Percentiles rank a stretch among this genome's conserved stretches.
Conservation (phyloP, 495 filamentous ascomycete genomes). For the Astrothelium subdiscretum region DNA sequence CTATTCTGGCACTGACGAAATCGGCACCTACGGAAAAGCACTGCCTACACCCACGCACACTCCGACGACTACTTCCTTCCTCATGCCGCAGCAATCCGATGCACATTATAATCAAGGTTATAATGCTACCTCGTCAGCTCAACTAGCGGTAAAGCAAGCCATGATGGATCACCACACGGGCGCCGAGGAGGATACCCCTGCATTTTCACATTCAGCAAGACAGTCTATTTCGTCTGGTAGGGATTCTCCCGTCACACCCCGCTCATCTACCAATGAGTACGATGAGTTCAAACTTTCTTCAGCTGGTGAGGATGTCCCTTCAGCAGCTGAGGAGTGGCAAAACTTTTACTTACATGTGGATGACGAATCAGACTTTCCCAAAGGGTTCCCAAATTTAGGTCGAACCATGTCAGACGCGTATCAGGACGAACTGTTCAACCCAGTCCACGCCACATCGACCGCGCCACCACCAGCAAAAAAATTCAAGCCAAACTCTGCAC, state of each 20-base stretch:
- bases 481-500: constrained; percentile 25
- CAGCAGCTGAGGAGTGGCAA: constrained; percentile 33
- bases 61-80: constrained; percentile 23
- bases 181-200: constrained; percentile 29
- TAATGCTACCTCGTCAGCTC: constrained; percentile 28
- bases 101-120: background rate
- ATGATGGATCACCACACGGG: constrained; percentile 39
- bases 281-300: constrained; percentile 29
- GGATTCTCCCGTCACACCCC: constrained; percentile 47
- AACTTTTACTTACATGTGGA: constrained; percentile 47
- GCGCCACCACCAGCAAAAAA: constrained; percentile 27
- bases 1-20: constrained; percentile 17
- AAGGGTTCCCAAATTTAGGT: constrained; percentile 61
- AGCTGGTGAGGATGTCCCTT: constrained; percentile 22
- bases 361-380: constrained; percentile 23
- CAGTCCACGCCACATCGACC: constrained; percentile 44
- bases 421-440: constrained; percentile 75
- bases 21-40: constrained; percentile 23
- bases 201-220: constrained; percentile 37
- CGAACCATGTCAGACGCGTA: constrained; percentile 79
- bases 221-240: constrained; percentile 43
- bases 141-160: constrained; percentile 44
- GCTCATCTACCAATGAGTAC: constrained; percentile 40
- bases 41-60: constrained; percentile 26
- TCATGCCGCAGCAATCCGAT: background rate